phyloP scores from a whole-genome alignment of 2,329 filamentous ascomycete species.

The Sporothrix pallida region DNA sequence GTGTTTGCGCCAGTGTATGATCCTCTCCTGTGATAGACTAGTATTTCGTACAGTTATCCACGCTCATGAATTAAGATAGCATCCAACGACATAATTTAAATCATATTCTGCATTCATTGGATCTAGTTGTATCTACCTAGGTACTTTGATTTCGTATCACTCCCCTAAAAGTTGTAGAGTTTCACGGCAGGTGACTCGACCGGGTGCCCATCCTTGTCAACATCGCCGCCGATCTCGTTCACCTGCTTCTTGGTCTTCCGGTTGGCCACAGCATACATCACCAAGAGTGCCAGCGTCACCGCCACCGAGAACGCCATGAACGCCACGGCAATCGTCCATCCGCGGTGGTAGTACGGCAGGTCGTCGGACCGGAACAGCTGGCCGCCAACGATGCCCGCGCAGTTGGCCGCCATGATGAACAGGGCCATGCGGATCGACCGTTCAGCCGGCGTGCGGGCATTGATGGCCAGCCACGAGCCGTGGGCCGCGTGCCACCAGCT shows the following conservation, averaged over 20 bases:
- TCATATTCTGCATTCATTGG: no score
- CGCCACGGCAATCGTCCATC: constrained; percentile 42
- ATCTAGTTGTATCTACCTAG: no score
- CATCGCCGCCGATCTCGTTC: neutral
- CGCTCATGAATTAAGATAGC: no score
- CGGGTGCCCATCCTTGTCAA: constrained; percentile 21
- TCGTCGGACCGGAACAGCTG: constrained; percentile 64
- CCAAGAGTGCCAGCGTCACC: constrained; percentile 13
- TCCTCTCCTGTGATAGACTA: neutral
- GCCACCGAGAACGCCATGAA: constrained; percentile 32
- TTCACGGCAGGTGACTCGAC: neutral
- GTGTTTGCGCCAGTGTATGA: constrained; percentile 33
- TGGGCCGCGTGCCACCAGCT: constrained; percentile 40
- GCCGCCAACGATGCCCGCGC: constrained; percentile 65
- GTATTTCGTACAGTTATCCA: neutral
- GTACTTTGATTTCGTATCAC: no score
- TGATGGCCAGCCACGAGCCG: constrained; percentile 38
- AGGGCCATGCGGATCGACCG: constrained; percentile 40
- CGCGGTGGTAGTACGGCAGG: constrained; percentile 56
- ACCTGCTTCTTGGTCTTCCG: neutral
- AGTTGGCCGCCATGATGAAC: constrained; percentile 67
- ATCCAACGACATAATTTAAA: no score
- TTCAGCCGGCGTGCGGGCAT: constrained; percentile 19
- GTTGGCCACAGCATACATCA: constrained; percentile 22
- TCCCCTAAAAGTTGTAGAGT: constrained; percentile 25